Base-by-base conservation (phyloP, 192 early-diverging fungal species). In the Podila minutissima region DNA sequence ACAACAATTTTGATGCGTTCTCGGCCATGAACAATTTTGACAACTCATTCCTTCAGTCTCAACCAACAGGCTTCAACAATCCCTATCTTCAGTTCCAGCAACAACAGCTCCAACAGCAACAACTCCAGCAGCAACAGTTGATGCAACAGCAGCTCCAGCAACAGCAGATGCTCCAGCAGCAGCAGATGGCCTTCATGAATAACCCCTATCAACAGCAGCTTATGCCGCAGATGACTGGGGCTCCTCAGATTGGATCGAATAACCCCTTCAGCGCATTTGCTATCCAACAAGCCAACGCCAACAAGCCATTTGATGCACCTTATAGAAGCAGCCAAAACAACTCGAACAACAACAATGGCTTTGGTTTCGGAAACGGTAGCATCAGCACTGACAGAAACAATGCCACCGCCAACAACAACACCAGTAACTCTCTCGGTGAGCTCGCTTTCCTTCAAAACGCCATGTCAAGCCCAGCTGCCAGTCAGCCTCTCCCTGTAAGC, bases 241-340 rank as follows among this genome's bases (percentile, higher is more conserved):
- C 76, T 9, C 66, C 76, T 49, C 58, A 71, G 5, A 72, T 85
- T 62, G 84, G 84, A 71, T 82, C 84, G 62, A 85, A 85, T 38
- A 85, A 85, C 63, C 84, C 84, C 13, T 85, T 85, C 72, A 73
- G 78, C 29, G 59, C 74, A n/a, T 74, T 74, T 60, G 20, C 68
- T 60, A 65, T 67, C 20, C 71, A 82, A 49, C 72, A 72, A 48
- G 66, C 71, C 5, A 69, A 66, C 28, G 62, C 71, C 4, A 67
- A 66, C 46, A 71, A 81, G 37, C 77, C 77, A 11, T 76, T 76
- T 55, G 66, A 62, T 20, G 66, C 64, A 26, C 67, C 74, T 0
- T 69, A 60, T 66, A 50, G 62, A 12, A 19, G 41, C n/a, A 75
- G 50, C n/a, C 5, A 48, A 1, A 65, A 58, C 37, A 31, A 41